These are phyloP conservation scores for Hibiscus syriacus DNA, from an alignment of 345 rosid genomes.

Conservation along the genomic window DNA sequence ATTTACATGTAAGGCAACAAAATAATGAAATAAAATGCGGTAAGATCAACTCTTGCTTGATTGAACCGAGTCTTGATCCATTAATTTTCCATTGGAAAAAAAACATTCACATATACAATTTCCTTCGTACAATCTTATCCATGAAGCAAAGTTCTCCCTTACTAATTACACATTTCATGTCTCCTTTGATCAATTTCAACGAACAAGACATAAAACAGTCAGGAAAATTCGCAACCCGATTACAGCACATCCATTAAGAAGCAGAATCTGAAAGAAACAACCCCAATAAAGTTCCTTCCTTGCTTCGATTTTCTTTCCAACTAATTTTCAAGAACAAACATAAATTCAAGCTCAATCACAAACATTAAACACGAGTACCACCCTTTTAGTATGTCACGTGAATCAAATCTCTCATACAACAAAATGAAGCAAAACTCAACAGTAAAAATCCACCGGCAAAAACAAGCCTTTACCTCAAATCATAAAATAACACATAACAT, in stretches of 20 bases:
- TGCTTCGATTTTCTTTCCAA: background rate
- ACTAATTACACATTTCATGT: background rate
- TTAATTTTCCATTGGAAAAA: background rate
- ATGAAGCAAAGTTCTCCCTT: background rate
- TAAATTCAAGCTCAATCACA: background rate
- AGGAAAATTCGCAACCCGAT: background rate
- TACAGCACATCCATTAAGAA: background rate
- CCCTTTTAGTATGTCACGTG: background rate
- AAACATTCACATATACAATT: background rate
- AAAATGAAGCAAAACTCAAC: background rate
- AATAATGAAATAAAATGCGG: background rate
- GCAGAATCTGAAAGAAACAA: background rate
- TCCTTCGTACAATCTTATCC: background rate
- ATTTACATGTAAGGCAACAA: background rate
- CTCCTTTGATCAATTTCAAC: background rate
- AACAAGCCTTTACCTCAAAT: background rate
- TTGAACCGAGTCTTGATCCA: background rate
- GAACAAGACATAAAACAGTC: background rate
- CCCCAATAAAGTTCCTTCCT: background rate
- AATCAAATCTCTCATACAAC: conserved; percentile 1
- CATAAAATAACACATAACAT: background rate
- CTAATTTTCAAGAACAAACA: background rate
- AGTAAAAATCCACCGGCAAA: background rate
- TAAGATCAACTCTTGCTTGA: background rate
- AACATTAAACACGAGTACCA: background rate